phyloP scores from a whole-genome alignment of 148 eudicot species.

The Oxyria digyna region DNA sequence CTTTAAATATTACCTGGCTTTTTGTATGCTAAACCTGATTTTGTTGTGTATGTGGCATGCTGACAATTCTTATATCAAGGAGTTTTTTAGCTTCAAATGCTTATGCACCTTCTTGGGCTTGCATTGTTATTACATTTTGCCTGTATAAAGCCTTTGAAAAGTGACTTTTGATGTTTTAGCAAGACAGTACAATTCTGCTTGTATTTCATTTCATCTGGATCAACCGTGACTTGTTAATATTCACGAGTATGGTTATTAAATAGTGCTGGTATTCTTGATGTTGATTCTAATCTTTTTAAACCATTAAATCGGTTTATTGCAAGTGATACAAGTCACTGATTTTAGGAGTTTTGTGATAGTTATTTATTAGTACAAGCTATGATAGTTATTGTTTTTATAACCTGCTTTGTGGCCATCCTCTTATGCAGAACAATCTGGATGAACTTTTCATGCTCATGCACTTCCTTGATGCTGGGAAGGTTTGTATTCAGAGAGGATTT shows the following conservation, averaged over 20 bases:
- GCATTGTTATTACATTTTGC: not conserved
- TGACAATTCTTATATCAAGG: not conserved
- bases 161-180: not conserved
- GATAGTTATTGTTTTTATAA: no score
- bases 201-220: not conserved
- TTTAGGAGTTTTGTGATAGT: not conserved
- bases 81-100: not conserved
- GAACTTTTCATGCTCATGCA: constrained; percentile 99
- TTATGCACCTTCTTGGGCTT: not conserved
- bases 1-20: not conserved
- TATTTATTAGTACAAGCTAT: not conserved
- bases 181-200: not conserved
- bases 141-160: not conserved
- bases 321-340: not conserved
- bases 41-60: not conserved
- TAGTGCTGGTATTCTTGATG: not conserved
- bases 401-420: not conserved
- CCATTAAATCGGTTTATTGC: not conserved
- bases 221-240: not conserved
- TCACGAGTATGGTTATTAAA: not conserved
- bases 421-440: constrained; percentile 88
- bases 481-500: constrained; percentile 21
- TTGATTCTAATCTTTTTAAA: not conserved
- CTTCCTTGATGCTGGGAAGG: constrained; percentile 99
- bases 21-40: not conserved